Base-by-base conservation (phyloP, 345 rosid genomes). In the Gossypium turneri region DNA sequence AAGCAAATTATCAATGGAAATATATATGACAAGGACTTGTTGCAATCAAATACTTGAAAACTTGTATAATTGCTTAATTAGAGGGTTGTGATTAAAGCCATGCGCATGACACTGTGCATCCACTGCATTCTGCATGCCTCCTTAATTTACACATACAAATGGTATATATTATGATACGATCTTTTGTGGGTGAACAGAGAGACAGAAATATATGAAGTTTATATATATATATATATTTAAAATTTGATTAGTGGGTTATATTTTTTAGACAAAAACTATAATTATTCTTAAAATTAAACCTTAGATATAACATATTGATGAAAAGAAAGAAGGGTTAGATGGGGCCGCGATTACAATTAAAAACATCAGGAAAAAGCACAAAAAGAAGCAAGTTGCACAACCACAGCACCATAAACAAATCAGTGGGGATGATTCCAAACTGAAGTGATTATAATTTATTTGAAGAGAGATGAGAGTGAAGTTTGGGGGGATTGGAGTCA, bases 31-130 rank as follows among this genome's bases (percentile, higher is more conserved):
- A 27, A 27, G 3, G 29, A 27, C 29, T 27, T 3, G 34, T 29
- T 29, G 34, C 34, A 29, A 29, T 29, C 34, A 34, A 34, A 34
- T 34, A 34, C 41, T 34, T 34, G 41, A 34, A 34, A 34, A 34
- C 7, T 34, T 4, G 6, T 34, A 34, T 34, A 34, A 34, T 34
- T 34, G 38, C 38, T 34, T 34, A 34, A 34, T 34, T 34, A 34
- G 38, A 34, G 5, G 34, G 34, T 29, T 29, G 38, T 29, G 38
- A 29, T 19, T 53, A 19, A 56, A 56, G 13, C 22, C 55, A 67
- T 45, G 38, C 71, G 71, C 71, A 65, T 43, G 51, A 6, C 72
- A 24, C 13, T 25, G 57, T 8, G 43, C 72, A 68, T 15, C 72
- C 56, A 9, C 10, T 15, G 16, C 72, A 68, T 68, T 34, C 41